phyloP scores from a whole-genome alignment of 2,329 filamentous ascomycete genomes.

The Neonectria neomacrospora region DNA sequence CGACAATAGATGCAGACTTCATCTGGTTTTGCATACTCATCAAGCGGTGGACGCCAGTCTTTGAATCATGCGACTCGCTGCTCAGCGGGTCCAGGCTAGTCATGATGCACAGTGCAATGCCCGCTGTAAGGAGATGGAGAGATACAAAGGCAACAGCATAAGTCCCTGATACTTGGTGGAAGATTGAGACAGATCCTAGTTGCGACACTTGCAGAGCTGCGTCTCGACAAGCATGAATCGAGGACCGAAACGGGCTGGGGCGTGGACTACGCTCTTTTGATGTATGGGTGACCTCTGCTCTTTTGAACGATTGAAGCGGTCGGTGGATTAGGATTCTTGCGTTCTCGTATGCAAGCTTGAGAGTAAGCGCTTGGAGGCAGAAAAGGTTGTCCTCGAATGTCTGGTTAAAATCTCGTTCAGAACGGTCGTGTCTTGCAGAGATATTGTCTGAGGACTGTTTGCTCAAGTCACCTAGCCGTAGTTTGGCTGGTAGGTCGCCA shows the following conservation, averaged over 20 bases:
- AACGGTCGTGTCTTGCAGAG: too few relatives aligned
- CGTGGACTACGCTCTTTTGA: neutral
- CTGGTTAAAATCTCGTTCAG: neutral
- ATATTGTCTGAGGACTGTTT: neutral
- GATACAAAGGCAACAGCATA: slow-evolving; percentile 42
- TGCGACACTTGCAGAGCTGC: slow-evolving; percentile 40
- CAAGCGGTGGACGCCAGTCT: slow-evolving; percentile 37
- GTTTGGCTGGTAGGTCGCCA: neutral
- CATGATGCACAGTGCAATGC: slow-evolving; percentile 39
- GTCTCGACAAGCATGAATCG: slow-evolving; percentile 34
- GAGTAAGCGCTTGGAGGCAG: slow-evolving; percentile 46
- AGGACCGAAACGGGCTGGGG: slow-evolving; percentile 28
- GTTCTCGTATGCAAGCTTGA: slow-evolving; percentile 50
- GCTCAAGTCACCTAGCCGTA: slow-evolving; percentile 5
- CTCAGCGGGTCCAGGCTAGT: slow-evolving; percentile 37
- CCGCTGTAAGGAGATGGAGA: slow-evolving; percentile 43
- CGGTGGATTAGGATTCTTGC: slow-evolving; percentile 46
- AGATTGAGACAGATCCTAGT: slow-evolving; percentile 19
- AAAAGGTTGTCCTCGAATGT: slow-evolving; percentile 38
- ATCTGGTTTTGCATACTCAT: slow-evolving; percentile 40
- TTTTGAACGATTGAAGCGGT: slow-evolving; percentile 28
- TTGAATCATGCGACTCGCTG: slow-evolving; percentile 32
- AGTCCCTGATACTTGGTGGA: slow-evolving; percentile 35
- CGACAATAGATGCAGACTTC: slow-evolving; percentile 35
- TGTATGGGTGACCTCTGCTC: neutral